Base-by-base conservation (phyloP, 257 asterid species). In the Lantana camara region DNA sequence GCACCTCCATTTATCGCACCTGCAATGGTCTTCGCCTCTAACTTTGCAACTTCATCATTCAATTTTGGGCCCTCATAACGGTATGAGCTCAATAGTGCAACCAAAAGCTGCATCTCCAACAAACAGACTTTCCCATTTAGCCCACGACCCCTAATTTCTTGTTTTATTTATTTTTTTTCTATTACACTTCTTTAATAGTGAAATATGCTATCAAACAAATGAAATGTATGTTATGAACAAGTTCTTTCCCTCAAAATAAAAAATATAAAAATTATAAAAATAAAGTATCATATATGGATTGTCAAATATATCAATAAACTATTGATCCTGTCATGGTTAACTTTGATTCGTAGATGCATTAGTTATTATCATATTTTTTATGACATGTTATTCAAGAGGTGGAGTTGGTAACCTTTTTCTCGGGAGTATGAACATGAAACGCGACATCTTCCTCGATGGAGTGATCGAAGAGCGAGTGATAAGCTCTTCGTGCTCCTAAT, bases 401-500 rank as follows among this genome's bases (percentile, higher is more conserved):
- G 32, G 32, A 5, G 32, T 35, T 32, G 44, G 19, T 6, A 16
- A 86, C 97, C 95, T 81, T 83, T 61, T 61, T 73, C 17, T 81
- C 81, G 27, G 65, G 60, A 45, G 75, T 40, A 0, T 66, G 85
- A 72, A 87, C 66, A 19, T 68, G 86, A 53, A 66, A 80, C 0
- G 90, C 92, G 4, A 83, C 83, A 19, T 89, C 98, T 71, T 91
- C 98, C 75, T 91, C 98, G 7, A 89, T 58, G 0, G 98, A 91
- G 63, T 64, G 95, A 7, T 75, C 77, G 41, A 81, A 91, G 61
- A 89, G 90, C 29, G 98, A 89, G 73, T 89, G 98, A 21, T 91
- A 91, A 15, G 98, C 98, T 62, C 66, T 79, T 29, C 98, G 67
- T 10, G 96, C 95, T 2, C 98, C 96, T 69, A 91, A 47, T 10